Percentiles rank a stretch among this genome's conserved stretches.
Evolutionary conservation across 805 yeast species (phyloP).

Genomic region (Lipomyces kockii): DNA sequence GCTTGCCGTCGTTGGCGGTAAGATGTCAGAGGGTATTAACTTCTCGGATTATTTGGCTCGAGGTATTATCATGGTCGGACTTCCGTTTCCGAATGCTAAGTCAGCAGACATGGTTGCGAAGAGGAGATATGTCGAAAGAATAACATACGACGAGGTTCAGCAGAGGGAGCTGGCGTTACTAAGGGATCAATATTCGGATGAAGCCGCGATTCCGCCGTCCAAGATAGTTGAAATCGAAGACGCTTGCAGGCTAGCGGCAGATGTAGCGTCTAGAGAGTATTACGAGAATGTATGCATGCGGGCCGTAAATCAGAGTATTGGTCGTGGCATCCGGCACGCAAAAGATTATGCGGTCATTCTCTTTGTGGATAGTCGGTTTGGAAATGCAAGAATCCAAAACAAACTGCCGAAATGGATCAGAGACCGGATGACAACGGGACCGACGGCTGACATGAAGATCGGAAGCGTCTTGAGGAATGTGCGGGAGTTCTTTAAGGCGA

Average conservation of each 20-base stretch:
- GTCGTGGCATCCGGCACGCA: slow-evolving; percentile 85
- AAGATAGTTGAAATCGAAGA: slow-evolving; percentile 42
- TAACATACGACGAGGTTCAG: slow-evolving; percentile 53
- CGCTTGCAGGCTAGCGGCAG: slow-evolving; percentile 50
- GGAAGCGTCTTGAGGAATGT: slow-evolving; percentile 13
- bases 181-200: background rate
- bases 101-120: slow-evolving; percentile 82
- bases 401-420: slow-evolving; percentile 80
- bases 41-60: slow-evolving; percentile 87
- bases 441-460: background rate
- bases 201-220: background rate
- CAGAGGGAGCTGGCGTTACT: background rate
- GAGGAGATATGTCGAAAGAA: slow-evolving; percentile 62
- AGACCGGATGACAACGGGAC: slow-evolving; percentile 42
- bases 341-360: slow-evolving; percentile 79
- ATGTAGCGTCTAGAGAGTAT: slow-evolving; percentile 56
- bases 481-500: slow-evolving; percentile 18
- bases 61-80: slow-evolving; percentile 81
- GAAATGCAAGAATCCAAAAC: slow-evolving; percentile 50
- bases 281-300: slow-evolving; percentile 89
- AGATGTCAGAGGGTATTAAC: slow-evolving; percentile 90
- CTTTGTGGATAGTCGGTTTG: slow-evolving; percentile 70
- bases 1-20: slow-evolving; percentile 89
- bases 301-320: slow-evolving; percentile 89
- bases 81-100: slow-evolving; percentile 85